Evolutionary conservation across 2,329 filamentous ascomycete species (phyloP).

Genomic region (Alternaria panax): DNA sequence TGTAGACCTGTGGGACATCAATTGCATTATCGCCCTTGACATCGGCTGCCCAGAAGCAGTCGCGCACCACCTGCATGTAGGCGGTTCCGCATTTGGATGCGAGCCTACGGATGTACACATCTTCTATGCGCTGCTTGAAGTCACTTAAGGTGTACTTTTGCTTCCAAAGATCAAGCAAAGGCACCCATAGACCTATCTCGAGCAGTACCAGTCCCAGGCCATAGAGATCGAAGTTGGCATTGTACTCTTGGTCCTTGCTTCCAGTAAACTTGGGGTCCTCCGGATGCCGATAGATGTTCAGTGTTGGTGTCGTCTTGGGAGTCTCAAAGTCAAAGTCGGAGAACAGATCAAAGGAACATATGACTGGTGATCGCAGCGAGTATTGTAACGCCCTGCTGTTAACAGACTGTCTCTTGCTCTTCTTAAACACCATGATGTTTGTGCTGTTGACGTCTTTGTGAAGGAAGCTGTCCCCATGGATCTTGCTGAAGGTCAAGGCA

Average conservation of each 20-base stretch:
- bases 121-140: constrained; percentile 70
- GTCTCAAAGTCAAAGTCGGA: constrained; percentile 61
- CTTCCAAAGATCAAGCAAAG: constrained; percentile 66
- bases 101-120: constrained; percentile 69
- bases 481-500: constrained; percentile 74
- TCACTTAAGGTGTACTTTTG: constrained; percentile 66
- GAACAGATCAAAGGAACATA: constrained; percentile 80
- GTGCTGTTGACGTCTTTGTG: constrained; percentile 74
- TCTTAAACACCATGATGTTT: constrained; percentile 71
- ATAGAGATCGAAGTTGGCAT: constrained; percentile 68
- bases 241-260: constrained; percentile 35
- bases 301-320: constrained; percentile 48
- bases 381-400: constrained; percentile 51
- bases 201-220: constrained; percentile 75
- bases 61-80: constrained; percentile 77
- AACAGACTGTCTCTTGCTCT: constrained; percentile 55
- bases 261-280: constrained; percentile 55
- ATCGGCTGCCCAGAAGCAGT: constrained; percentile 75
- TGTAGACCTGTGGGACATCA: constrained; percentile 44
- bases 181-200: constrained; percentile 78
- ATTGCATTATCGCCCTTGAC: constrained; percentile 41
- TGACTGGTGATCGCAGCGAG: constrained; percentile 71
- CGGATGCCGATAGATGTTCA: constrained; percentile 73
- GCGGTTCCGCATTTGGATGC: constrained; percentile 74
- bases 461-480: constrained; percentile 72